phyloP scores from a whole-genome alignment of 2,329 filamentous ascomycete genomes.

The Leptographium galeiforme region DNA sequence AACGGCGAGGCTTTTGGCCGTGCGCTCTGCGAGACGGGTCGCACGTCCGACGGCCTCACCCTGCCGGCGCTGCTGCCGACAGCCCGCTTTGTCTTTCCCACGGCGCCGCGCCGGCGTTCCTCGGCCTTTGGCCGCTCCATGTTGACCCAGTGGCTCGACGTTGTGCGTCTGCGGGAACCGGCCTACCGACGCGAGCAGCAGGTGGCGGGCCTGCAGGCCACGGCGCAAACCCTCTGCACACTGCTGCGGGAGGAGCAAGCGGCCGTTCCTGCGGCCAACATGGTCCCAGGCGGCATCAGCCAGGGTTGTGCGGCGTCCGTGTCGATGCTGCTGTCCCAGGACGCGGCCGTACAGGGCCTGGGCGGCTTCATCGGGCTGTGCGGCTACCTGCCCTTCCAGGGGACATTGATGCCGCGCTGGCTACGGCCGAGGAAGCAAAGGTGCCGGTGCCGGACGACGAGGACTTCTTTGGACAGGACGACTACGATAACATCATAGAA shows the following conservation, averaged over 20 bases:
- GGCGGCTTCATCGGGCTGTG: constrained; percentile 34
- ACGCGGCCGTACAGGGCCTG: constrained; percentile 13
- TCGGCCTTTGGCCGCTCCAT: constrained; percentile 25
- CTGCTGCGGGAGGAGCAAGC: constrained; percentile 11
- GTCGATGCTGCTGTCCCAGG: constrained; percentile 26
- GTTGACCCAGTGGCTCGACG: constrained; percentile 39
- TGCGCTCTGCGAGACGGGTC: constrained; percentile 18
- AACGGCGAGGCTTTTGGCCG: constrained; percentile 20
- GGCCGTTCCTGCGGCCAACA: constrained; percentile 18
- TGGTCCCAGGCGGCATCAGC: constrained; percentile 38
- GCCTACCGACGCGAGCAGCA: constrained; percentile 27
- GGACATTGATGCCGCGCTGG: constrained; percentile 18
- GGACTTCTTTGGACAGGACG: not conserved
- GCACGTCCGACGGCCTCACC: constrained; percentile 12
- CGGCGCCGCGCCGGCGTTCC: constrained; percentile 29
- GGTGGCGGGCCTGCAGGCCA: constrained; percentile 29
- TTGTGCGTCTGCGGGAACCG: constrained; percentile 26
- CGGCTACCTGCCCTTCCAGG: constrained; percentile 28
- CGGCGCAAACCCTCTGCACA: constrained; percentile 19
- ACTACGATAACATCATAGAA: not conserved
- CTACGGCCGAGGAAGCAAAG: constrained; percentile 10
- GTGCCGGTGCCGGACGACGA: not conserved
- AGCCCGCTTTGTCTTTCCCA: constrained; percentile 38
- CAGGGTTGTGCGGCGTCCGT: constrained; percentile 37
- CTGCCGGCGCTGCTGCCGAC: constrained; percentile 22